Percentiles rank a stretch among this genome's conserved stretches.
phyloP scores from a whole-genome alignment of 148 eudicot genomes.

The Vaccinium myrtillus region DNA sequence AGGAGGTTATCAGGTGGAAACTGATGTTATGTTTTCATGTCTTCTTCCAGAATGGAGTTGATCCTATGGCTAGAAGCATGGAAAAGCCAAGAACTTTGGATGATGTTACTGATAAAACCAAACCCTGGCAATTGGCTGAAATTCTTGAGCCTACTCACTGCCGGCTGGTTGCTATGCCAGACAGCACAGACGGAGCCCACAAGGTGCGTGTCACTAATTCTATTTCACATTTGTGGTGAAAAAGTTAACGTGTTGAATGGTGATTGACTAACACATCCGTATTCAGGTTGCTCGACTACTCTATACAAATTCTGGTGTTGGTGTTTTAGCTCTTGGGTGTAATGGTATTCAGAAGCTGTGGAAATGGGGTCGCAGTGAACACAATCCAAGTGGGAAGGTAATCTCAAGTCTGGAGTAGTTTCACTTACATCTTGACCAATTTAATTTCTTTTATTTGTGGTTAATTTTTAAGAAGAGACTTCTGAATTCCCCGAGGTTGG shows the following conservation, averaged over 20 bases:
- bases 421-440: background rate
- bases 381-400: conserved; percentile 86
- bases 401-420: background rate
- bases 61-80: conserved; percentile 53
- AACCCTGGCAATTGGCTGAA: conserved; percentile 84
- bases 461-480: conserved; percentile 11
- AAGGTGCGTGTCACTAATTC: conserved; percentile 44
- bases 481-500: conserved; percentile 28
- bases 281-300: conserved; percentile 77
- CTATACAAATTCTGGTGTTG: conserved; percentile 85
- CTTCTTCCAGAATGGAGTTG: conserved; percentile 60
- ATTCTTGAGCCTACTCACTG: conserved; percentile 76
- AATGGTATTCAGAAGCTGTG: conserved; percentile 72
- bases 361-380: conserved; percentile 87
- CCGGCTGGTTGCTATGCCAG: conserved; percentile 79
- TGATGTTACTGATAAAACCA: conserved; percentile 59
- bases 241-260: background rate
- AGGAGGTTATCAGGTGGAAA: background rate
- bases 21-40: background rate
- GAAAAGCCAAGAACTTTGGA: conserved; percentile 76
- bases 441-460: background rate
- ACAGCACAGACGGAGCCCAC: conserved; percentile 58
- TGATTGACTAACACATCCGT: background rate
- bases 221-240: conserved; percentile 12
- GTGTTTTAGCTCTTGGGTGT: conserved; percentile 71